phyloP scores from a whole-genome alignment of 2,329 filamentous ascomycete genomes.

The Clonostachys solani region DNA sequence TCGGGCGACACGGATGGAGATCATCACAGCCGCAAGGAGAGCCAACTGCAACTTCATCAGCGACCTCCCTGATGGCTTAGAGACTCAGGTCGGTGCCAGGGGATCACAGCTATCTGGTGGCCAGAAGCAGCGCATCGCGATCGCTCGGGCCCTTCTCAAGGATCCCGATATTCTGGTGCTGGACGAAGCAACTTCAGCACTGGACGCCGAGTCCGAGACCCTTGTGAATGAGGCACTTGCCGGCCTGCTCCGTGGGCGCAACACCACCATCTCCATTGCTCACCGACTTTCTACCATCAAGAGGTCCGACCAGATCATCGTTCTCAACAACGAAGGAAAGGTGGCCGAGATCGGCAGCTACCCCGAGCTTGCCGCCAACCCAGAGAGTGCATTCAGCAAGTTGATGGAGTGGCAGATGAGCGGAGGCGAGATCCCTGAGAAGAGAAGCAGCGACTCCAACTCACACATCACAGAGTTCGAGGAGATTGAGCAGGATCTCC shows the following conservation, averaged over 20 bases:
- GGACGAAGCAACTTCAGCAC: slow-evolving; percentile 91
- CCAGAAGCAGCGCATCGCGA: slow-evolving; percentile 97
- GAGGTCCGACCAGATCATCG: slow-evolving; percentile 89
- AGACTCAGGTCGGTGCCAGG: slow-evolving; percentile 87
- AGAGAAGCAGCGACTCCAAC: slow-evolving; percentile 21
- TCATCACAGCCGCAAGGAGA: slow-evolving; percentile 80
- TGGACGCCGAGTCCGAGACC: slow-evolving; percentile 96
- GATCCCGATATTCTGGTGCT: slow-evolving; percentile 95
- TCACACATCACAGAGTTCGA: slow-evolving; percentile 45
- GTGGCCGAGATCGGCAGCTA: slow-evolving; percentile 92
- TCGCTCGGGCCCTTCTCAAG: slow-evolving; percentile 90
- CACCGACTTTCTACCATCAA: slow-evolving; percentile 96
- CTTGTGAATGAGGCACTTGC: slow-evolving; percentile 88
- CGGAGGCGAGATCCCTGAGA: slow-evolving; percentile 61
- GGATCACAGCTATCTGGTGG: slow-evolving; percentile 93
- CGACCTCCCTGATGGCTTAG: slow-evolving; percentile 92
- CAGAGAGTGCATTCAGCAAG: slow-evolving; percentile 82
- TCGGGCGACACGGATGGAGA: slow-evolving; percentile 70
- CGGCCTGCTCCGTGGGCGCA: slow-evolving; percentile 76
- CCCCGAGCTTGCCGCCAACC: slow-evolving; percentile 65
- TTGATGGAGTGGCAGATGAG: slow-evolving; percentile 99
- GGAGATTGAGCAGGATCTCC: slow-evolving; percentile 38
- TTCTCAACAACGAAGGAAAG: slow-evolving; percentile 78
- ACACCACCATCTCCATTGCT: slow-evolving; percentile 96
- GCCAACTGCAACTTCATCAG: slow-evolving; percentile 97